Base-by-base conservation (phyloP, 2,329 filamentous ascomycete species). In the Epichloe sylvatica region DNA sequence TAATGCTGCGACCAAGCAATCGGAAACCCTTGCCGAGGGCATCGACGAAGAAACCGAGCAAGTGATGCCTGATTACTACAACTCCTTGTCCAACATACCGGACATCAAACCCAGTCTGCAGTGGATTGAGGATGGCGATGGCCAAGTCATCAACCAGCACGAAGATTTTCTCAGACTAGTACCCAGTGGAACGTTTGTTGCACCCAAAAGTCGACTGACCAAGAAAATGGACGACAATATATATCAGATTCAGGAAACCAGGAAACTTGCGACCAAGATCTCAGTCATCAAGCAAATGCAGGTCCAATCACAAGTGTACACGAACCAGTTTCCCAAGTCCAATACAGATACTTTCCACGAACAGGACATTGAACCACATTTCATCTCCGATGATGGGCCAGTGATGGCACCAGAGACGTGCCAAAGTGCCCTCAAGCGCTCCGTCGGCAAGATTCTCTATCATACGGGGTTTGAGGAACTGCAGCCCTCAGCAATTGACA, bases 281-380 rank as follows among this genome's bases (percentile, higher is more conserved):
- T 84, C 87, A 45, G 88, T 98, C 53, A 92, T 98, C 64, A 98
- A 97, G 71, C 92, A 98, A 70, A 98, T 98, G 92, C 92, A 98
- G 68, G 80, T 97, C 49, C 92, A 98, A 65, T 87, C 89, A 47
- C 92, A 96, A 77, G 86, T 94, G 63, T 98, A 98, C 63, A 86
- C 90, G 61, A 98, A 98, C 61, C 92, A 98, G 65, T 98, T 98
- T 60, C 89, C 91, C 55, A 96, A 95, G 68, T 95, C 94, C 62
- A 87, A 95, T 54, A 86, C 86, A 1, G 84, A 91, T 62, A 86
- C 88, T 0, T 96, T 98, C 54, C 70, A 83, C 17, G 92, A 98
- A 67, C 76, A 79, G 40, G 92, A 97, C 61, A 81, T 92, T 47
- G 83, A 89, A 46, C 80, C 89, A n/a, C 84, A 92, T 62, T 91